A percentile compares a stretch with the other conserved stretches of the same genome.
Evolutionary conservation across 768 basidiomycete genomes (phyloP).

Genomic region (Boletus coccyginus): DNA sequence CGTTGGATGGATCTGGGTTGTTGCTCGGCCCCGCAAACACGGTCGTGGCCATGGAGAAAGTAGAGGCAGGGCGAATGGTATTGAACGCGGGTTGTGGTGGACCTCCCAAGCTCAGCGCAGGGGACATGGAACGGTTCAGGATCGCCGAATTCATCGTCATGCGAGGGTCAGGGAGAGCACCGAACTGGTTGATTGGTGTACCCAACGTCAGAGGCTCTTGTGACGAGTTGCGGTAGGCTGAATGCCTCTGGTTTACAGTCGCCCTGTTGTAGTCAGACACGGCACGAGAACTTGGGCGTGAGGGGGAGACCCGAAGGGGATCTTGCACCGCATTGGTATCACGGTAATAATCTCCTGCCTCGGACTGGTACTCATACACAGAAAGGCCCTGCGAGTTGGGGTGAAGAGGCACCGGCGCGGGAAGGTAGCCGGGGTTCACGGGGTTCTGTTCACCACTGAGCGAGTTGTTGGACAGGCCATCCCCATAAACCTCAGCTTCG

Average conservation of each 20-base stretch:
- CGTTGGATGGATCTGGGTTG: constrained; percentile 57
- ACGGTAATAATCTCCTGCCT: constrained; percentile 57
- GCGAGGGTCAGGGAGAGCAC: constrained; percentile 39
- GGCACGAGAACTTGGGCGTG: constrained; percentile 33
- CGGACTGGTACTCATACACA: constrained; percentile 42
- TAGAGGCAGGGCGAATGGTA: constrained; percentile 47
- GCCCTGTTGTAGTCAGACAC: constrained; percentile 31
- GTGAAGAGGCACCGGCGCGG: constrained; percentile 37
- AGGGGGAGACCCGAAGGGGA: constrained; percentile 23
- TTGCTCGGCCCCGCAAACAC: constrained; percentile 49
- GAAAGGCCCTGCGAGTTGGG: constrained; percentile 40
- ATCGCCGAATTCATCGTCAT: constrained; percentile 46
- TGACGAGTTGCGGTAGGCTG: constrained; percentile 26
- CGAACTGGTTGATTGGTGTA: constrained; percentile 36
- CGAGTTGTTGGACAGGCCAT: constrained; percentile 48
- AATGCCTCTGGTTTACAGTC: constrained; percentile 22
- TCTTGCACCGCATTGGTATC: constrained; percentile 47
- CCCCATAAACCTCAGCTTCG: constrained; percentile 60
- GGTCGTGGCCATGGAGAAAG: constrained; percentile 61
- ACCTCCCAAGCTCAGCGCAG: constrained; percentile 29
- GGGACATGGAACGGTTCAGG: constrained; percentile 35
- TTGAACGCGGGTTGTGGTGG: constrained; percentile 32
- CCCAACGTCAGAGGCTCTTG: constrained; percentile 40
- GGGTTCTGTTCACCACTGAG: constrained; percentile 27
- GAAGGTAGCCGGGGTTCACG: constrained; percentile 20